Conservation (phyloP, 495 filamentous ascomycete species). For the Annulohypoxylon maeteangense region DNA sequence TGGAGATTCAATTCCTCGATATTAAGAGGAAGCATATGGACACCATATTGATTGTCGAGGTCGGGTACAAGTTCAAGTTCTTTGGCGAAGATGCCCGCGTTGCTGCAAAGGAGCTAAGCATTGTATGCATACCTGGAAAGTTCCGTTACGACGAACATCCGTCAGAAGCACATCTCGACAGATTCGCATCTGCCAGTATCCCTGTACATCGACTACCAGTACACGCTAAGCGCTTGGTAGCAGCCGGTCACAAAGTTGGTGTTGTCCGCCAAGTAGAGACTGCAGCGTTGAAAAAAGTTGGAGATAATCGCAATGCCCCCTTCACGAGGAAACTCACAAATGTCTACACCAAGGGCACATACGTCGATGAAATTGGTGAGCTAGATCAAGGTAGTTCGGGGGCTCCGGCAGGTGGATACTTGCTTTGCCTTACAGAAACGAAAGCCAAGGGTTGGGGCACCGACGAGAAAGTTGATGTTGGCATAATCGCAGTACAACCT, state of each 20-base stretch:
- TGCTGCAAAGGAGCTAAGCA: constrained; percentile 90
- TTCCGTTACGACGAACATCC: constrained; percentile 94
- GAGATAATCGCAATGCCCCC: constrained; percentile 92
- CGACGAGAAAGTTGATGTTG: constrained; percentile 93
- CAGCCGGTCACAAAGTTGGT: constrained; percentile 94
- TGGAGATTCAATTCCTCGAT: constrained; percentile 92
- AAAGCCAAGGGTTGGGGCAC: constrained; percentile 86
- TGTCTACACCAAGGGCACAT: constrained; percentile 97
- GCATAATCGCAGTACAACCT: constrained; percentile 94
- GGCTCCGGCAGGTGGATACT: constrained; percentile 82
- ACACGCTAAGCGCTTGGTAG: constrained; percentile 92
- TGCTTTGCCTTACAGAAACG: constrained; percentile 92
- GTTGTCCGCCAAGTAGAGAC: constrained; percentile 97
- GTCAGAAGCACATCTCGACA: constrained; percentile 91
- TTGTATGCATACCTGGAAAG: constrained; percentile 97
- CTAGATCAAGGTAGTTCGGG: constrained; percentile 67
- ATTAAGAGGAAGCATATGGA: constrained; percentile 94
- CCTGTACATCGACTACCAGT: constrained; percentile 92
- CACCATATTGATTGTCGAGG: constrained; percentile 88
- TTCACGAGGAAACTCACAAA: constrained; percentile 95
- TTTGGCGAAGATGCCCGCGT: constrained; percentile 96
- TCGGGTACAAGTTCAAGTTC: constrained; percentile 98
- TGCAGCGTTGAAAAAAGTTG: constrained; percentile 95
- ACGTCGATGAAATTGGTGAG: constrained; percentile 93
- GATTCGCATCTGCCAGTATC: constrained; percentile 95